phyloP scores from a whole-genome alignment of 2,329 filamentous ascomycete genomes.

The Microcera coccophila region DNA sequence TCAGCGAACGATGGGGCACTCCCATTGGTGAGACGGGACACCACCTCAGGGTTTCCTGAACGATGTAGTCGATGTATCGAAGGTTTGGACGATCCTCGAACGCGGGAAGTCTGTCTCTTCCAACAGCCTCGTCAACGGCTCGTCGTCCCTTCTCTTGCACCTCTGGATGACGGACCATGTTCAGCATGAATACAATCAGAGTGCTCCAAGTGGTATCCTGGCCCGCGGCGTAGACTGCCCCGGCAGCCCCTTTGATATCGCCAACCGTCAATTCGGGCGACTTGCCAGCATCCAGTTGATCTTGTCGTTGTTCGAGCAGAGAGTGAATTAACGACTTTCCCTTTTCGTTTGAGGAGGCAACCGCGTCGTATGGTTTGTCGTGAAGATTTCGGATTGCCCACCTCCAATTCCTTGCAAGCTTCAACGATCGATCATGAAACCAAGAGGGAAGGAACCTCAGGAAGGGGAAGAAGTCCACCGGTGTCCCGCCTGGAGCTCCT shows the following conservation, averaged over 20 bases:
- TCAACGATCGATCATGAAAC: slow-evolving; percentile 29
- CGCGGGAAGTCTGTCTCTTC: slow-evolving; percentile 41
- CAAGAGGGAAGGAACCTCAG: slow-evolving; percentile 39
- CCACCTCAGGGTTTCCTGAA: slow-evolving; percentile 46
- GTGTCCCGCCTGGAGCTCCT: slow-evolving; percentile 31
- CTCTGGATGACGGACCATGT: slow-evolving; percentile 39
- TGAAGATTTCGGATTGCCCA: slow-evolving; percentile 40
- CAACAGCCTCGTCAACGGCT: slow-evolving; percentile 46
- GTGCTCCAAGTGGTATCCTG: slow-evolving; percentile 44
- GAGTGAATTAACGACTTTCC: slow-evolving; percentile 28
- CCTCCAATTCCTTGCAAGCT: slow-evolving; percentile 26
- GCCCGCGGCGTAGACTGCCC: slow-evolving; percentile 46
- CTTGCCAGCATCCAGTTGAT: slow-evolving; percentile 24
- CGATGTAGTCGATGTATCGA: slow-evolving; percentile 42
- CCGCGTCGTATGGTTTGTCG: slow-evolving; percentile 40
- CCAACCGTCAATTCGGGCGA: slow-evolving; percentile 35
- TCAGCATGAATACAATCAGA: slow-evolving; percentile 43
- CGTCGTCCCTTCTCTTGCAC: slow-evolving; percentile 45
- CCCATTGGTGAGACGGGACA: slow-evolving; percentile 45
- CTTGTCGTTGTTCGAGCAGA: slow-evolving; percentile 25
- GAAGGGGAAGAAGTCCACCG: slow-evolving; percentile 47
- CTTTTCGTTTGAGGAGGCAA: slow-evolving; percentile 27
- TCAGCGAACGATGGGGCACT: slow-evolving; percentile 51
- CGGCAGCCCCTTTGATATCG: slow-evolving; percentile 48
- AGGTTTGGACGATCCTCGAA: slow-evolving; percentile 43